phyloP scores from a whole-genome alignment of 1,284 basidiomycete species.

The Apiotrichum akiyoshidainum region DNA sequence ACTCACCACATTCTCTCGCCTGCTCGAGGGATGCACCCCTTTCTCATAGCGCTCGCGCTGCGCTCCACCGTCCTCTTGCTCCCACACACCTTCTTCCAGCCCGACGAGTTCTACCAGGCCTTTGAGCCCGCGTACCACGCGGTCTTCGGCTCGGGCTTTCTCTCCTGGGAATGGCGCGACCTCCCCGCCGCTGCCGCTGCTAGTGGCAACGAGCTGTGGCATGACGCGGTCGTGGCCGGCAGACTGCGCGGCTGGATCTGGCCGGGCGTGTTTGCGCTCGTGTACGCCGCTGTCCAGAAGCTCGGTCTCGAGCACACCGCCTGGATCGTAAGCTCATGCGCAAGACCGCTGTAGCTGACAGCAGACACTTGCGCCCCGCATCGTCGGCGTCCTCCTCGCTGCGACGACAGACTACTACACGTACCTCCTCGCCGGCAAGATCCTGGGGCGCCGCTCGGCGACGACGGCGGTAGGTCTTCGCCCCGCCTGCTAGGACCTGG shows the following conservation, averaged over 20 bases:
- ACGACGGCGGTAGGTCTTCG: constrained; percentile 65
- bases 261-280: constrained; percentile 17
- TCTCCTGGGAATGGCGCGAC: constrained; percentile 94
- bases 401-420: constrained; percentile 76
- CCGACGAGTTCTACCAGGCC: constrained; percentile 95
- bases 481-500: too few relatives aligned
- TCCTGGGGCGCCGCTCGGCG: constrained; percentile 62
- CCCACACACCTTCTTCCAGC: constrained; percentile 89
- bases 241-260: constrained; percentile 27
- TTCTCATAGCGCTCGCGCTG: constrained; percentile 44
- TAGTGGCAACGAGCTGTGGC: constrained; percentile 51
- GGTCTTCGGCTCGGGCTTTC: constrained; percentile 85
- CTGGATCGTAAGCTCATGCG: constrained; percentile 57
- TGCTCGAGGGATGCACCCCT: constrained; percentile 16
- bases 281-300: constrained; percentile 3
- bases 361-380: constrained; percentile 60
- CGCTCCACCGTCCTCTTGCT: constrained; percentile 53
- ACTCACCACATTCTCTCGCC: not conserved
- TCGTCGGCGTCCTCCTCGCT: constrained; percentile 76
- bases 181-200: constrained; percentile 52
- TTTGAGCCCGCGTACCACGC: constrained; percentile 85
- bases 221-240: constrained; percentile 22
- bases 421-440: constrained; percentile 60
- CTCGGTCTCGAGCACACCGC: constrained; percentile 54
- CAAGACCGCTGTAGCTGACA: too few relatives aligned